Percentiles rank a stretch among this genome's conserved stretches.
phyloP scores from a whole-genome alignment of 2,329 filamentous ascomycete species.

The Exophiala phaeomuriformis region DNA sequence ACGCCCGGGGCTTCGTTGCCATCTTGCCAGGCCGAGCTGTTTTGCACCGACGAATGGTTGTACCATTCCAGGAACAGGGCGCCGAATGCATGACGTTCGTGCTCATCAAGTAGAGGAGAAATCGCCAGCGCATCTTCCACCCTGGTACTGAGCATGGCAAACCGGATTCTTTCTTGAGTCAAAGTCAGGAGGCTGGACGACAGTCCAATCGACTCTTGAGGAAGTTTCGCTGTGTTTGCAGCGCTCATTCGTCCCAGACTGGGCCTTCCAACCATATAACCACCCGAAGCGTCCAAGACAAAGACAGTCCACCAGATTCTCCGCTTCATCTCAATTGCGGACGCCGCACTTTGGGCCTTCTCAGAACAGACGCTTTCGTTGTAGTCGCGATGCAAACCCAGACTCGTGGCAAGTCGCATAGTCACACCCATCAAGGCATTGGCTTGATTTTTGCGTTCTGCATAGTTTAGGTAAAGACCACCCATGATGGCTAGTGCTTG shows the following conservation, averaged over 20 bases:
- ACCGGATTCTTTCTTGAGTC: constrained; percentile 62
- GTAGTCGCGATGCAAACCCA: constrained; percentile 63
- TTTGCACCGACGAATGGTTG: constrained; percentile 57
- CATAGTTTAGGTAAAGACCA: constrained; percentile 70
- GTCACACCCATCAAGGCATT: constrained; percentile 65
- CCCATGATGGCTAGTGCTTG: constrained; percentile 65
- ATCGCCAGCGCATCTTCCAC: constrained; percentile 70
- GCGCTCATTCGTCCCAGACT: constrained; percentile 61
- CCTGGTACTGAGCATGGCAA: constrained; percentile 69
- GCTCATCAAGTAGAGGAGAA: constrained; percentile 57
- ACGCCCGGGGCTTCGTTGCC: constrained; percentile 13
- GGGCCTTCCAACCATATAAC: constrained; percentile 62
- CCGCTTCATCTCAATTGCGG: constrained; percentile 54
- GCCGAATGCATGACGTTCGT: constrained; percentile 61
- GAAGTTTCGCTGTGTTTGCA: constrained; percentile 59
- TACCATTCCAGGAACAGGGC: constrained; percentile 65
- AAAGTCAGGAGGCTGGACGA: constrained; percentile 10
- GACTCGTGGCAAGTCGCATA: constrained; percentile 64
- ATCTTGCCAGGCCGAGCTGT: constrained; percentile 57
- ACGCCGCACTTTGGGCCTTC: constrained; percentile 42
- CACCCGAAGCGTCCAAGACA: constrained; percentile 67
- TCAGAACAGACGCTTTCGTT: constrained; percentile 38
- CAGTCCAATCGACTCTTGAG: constrained; percentile 46
- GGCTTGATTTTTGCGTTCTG: constrained; percentile 69
- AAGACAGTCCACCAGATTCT: constrained; percentile 70